phyloP scores from a whole-genome alignment of 2,329 filamentous ascomycete genomes.

The Fusarium sp. region DNA sequence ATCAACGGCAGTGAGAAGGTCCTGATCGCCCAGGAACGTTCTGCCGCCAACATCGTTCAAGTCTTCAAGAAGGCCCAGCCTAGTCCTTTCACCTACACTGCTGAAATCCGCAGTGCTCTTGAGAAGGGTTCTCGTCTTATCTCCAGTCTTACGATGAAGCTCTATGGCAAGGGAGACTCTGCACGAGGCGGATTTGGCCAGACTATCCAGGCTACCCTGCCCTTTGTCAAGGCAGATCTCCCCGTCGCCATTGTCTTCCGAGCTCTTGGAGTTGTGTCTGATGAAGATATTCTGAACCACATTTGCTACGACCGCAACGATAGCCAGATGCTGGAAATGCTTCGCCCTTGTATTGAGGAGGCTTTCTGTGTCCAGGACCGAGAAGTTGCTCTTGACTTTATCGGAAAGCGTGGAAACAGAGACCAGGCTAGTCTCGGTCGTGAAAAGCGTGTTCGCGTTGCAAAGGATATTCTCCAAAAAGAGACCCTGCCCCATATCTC shows the following conservation, averaged over 20 bases:
- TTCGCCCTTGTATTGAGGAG: conserved; percentile 97
- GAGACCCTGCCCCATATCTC: conserved; percentile 97
- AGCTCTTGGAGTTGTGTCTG: conserved; percentile 93
- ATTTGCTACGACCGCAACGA: conserved; percentile 97
- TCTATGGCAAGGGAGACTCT: conserved; percentile 87
- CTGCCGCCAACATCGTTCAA: conserved; percentile 97
- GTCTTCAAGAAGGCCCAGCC: conserved; percentile 97
- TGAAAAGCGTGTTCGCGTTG: conserved; percentile 90
- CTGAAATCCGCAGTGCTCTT: conserved; percentile 94
- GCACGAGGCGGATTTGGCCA: conserved; percentile 80
- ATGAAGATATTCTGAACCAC: conserved; percentile 97
- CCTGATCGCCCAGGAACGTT: conserved; percentile 95
- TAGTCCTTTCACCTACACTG: conserved; percentile 91
- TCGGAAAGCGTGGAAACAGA: conserved; percentile 86
- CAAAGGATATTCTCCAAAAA: conserved; percentile 94
- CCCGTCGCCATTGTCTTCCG: conserved; percentile 96
- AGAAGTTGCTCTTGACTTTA: conserved; percentile 93
- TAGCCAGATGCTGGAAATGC: conserved; percentile 95
- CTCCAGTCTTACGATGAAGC: conserved; percentile 89
- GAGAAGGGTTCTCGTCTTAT: conserved; percentile 97
- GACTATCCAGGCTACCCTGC: conserved; percentile 89
- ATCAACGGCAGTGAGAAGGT: conserved; percentile 99
- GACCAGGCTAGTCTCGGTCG: conserved; percentile 71
- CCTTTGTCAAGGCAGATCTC: conserved; percentile 93
- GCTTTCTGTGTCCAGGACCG: conserved; percentile 95